A percentile compares a stretch with the other conserved stretches of the same genome.
Conservation (phyloP, 1,139 yeast species). For the Pichia sorboxylosa region DNA sequence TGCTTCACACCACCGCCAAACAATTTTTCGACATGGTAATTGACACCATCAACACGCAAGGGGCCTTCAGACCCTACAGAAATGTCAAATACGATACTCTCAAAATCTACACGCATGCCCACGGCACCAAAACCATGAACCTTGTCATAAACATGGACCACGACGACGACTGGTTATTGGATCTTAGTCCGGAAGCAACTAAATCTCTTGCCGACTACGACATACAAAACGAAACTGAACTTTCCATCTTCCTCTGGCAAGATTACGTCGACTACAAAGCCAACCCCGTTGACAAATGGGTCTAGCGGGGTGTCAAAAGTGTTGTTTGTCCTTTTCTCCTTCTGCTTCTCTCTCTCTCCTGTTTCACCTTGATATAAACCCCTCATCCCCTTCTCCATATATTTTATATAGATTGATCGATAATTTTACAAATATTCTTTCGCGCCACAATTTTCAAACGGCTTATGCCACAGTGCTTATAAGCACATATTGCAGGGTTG, state of each 20-base stretch:
- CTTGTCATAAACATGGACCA: slow-evolving; percentile 81
- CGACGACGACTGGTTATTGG: slow-evolving; percentile 59
- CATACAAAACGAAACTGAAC: slow-evolving; percentile 81
- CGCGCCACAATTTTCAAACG: no score
- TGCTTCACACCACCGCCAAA: slow-evolving; percentile 55
- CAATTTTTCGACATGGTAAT: slow-evolving; percentile 42
- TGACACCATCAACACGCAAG: slow-evolving; percentile 46
- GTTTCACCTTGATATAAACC: no score
- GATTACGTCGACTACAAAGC: slow-evolving; percentile 59
- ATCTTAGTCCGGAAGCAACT: slow-evolving; percentile 26
- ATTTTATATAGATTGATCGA: no score
- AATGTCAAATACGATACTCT: slow-evolving; percentile 65
- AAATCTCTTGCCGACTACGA: slow-evolving; percentile 54
- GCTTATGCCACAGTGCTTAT: no score
- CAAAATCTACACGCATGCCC: slow-evolving; percentile 88
- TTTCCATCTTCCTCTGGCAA: slow-evolving; percentile 59
- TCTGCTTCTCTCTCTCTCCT: not conserved
- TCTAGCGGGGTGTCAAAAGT: not conserved
- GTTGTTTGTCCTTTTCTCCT: no score
- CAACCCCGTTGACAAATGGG: slow-evolving; percentile 89
- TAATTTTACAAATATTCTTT: no score
- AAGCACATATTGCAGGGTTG: no score
- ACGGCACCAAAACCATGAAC: slow-evolving; percentile 88
- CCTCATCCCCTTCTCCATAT: no score
- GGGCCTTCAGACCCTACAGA: slow-evolving; percentile 72